Percentiles rank a stretch among this genome's conserved stretches.
Conservation (phyloP, 1,284 basidiomycete species). For the Fomitopsis betulina region DNA sequence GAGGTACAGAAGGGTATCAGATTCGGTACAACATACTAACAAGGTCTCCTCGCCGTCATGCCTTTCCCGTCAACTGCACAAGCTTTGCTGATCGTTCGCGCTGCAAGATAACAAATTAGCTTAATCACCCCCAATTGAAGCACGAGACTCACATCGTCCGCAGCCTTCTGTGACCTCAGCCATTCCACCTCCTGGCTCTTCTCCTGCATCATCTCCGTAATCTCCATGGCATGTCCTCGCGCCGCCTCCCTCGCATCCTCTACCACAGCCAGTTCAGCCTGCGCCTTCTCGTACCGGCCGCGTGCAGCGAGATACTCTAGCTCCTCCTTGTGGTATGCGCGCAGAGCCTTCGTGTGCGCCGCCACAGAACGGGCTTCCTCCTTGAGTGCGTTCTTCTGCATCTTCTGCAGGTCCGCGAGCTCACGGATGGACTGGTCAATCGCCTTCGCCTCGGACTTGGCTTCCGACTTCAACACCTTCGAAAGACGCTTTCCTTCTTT, state of each 20-base stretch:
- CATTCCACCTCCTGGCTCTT: conserved; percentile 52
- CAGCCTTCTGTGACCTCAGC: conserved; percentile 42
- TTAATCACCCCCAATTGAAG: not conserved
- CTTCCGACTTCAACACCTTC: conserved; percentile 50
- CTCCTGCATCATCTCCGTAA: conserved; percentile 45
- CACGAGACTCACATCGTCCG: conserved; percentile 38
- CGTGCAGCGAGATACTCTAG: conserved; percentile 42
- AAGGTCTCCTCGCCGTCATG: not conserved
- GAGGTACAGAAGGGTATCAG: too few relatives aligned
- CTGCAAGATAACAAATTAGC: not conserved
- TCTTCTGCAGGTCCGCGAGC: conserved; percentile 46
- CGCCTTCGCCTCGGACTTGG: conserved; percentile 45
- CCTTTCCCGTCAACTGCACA: conserved; percentile 2
- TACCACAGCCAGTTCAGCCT: conserved; percentile 31
- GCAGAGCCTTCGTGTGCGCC: conserved; percentile 37
- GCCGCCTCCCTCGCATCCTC: conserved; percentile 42
- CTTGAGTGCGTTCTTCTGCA: conserved; percentile 50
- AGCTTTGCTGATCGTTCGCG: conserved; percentile 9
- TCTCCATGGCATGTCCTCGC: conserved; percentile 38
- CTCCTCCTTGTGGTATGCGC: conserved; percentile 44
- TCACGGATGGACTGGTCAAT: conserved; percentile 44
- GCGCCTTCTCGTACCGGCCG: conserved; percentile 40
- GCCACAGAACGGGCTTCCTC: conserved; percentile 43
- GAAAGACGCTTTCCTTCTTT: conserved; percentile 45
- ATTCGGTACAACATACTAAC: too few relatives aligned